A percentile compares a stretch with the other conserved stretches of the same genome.
phyloP scores from a whole-genome alignment of 2,329 filamentous ascomycete genomes.

The Sclerotinia nivalis region DNA sequence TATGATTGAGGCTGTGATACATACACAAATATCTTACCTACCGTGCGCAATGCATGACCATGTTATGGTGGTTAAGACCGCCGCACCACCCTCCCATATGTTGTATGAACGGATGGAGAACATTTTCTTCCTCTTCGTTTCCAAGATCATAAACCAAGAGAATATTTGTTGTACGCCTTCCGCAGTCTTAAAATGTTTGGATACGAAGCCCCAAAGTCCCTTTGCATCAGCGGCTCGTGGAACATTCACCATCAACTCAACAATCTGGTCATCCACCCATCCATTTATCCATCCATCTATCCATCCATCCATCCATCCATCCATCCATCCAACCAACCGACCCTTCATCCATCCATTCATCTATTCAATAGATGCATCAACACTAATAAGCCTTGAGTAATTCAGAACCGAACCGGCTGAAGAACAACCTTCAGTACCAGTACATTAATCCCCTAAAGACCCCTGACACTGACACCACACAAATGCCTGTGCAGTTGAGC shows the following conservation, averaged over 20 bases:
- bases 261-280: background rate
- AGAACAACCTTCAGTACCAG: slow-evolving; percentile 10
- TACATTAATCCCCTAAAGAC: slow-evolving; percentile 12
- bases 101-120: background rate
- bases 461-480: slow-evolving; percentile 17
- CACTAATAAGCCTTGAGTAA: slow-evolving; percentile 10
- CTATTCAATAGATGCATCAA: background rate
- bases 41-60: slow-evolving; percentile 12
- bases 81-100: slow-evolving; percentile 3
- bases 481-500: slow-evolving; percentile 15
- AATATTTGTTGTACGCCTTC: background rate
- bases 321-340: background rate
- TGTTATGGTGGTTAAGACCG: slow-evolving; percentile 9
- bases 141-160: background rate
- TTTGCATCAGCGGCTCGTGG: slow-evolving; percentile 2
- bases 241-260: background rate
- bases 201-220: background rate
- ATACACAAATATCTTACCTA: slow-evolving; percentile 20
- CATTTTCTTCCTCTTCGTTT: background rate
- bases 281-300: background rate
- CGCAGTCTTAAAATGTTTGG: background rate
- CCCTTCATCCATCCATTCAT: background rate
- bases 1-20: slow-evolving; percentile 22
- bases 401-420: slow-evolving; percentile 14
- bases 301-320: no score